Evolutionary conservation across 768 basidiomycete genomes (phyloP).

Genomic region (Kwoniella pini): DNA sequence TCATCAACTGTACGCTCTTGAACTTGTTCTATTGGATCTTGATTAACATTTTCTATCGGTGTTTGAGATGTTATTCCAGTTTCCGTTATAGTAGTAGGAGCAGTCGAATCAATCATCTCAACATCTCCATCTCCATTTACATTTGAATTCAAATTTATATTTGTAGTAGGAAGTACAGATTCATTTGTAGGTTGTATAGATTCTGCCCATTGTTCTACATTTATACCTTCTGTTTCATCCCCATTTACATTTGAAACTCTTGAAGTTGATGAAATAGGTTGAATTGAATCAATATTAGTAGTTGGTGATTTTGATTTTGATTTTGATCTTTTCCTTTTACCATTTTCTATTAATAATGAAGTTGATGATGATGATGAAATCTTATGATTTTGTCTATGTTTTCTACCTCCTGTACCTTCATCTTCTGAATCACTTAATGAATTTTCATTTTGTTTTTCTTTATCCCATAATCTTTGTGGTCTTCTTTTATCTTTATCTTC

Average conservation of each 20-base stretch:
- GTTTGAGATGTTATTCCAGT: background rate
- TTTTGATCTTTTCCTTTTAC: constrained; percentile 18
- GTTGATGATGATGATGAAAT: background rate
- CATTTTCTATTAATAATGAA: background rate
- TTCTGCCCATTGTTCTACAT: constrained; percentile 7
- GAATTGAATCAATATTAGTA: background rate
- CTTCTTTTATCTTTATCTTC: constrained; percentile 74
- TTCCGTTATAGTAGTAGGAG: background rate
- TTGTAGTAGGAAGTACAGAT: background rate
- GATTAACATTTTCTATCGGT: background rate
- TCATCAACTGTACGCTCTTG: no score
- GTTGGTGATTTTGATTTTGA: background rate
- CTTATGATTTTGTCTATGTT: constrained; percentile 51
- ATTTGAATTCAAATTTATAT: background rate
- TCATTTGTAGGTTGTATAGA: background rate
- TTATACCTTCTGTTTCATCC: background rate
- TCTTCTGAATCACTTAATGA: constrained; percentile 97
- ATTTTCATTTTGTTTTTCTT: constrained; percentile 76
- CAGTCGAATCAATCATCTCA: constrained; percentile 4
- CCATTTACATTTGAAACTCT: background rate
- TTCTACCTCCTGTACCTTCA: constrained; percentile 83
- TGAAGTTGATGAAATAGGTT: background rate
- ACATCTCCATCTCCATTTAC: constrained; percentile 2
- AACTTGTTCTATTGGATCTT: no score
- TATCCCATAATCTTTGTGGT: constrained; percentile 73